A percentile compares a stretch with the other conserved stretches of the same genome.
phyloP scores from a whole-genome alignment of 371 early-diverging fungal species.

The Smittium mucronatum region DNA sequence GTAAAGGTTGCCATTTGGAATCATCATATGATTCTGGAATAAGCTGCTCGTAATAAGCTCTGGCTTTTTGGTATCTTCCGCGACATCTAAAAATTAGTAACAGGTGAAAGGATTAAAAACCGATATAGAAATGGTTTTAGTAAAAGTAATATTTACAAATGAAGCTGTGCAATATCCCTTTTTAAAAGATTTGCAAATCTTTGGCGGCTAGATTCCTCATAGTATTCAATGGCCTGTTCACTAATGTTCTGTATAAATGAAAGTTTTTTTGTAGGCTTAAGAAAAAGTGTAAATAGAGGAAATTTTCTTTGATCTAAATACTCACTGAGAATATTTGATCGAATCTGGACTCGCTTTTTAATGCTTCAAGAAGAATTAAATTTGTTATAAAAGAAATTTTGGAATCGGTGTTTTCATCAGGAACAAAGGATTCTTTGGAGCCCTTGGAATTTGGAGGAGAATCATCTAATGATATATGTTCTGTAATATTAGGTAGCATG shows the following conservation, averaged over 20 bases:
- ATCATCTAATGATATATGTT: too few species aligned
- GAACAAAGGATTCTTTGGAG: too few species aligned
- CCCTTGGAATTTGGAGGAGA: too few species aligned
- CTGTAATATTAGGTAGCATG: not conserved
- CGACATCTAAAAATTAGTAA: conserved; percentile 12
- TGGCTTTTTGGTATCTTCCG: conserved; percentile 22
- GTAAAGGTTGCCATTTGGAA: conserved; percentile 3
- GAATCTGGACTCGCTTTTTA: conserved; percentile 1
- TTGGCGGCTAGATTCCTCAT: conserved; percentile 22
- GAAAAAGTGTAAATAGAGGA: conserved; percentile 24
- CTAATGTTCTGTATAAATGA: conserved; percentile 16
- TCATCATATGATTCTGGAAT: conserved; percentile 12
- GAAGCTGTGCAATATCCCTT: conserved; percentile 29
- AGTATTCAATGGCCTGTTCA: conserved; percentile 33
- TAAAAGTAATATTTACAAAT: not conserved
- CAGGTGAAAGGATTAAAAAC: not conserved
- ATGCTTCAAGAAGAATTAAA: conserved; percentile 7
- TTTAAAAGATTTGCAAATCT: conserved; percentile 27
- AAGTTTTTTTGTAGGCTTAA: conserved; percentile 18
- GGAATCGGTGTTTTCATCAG: too few species aligned
- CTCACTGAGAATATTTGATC: conserved; percentile 10
- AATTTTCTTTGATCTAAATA: too few species aligned
- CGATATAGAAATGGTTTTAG: not conserved
- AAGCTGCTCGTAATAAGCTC: conserved; percentile 17
- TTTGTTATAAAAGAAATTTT: conserved; percentile 9